Conservation (phyloP, 768 basidiomycete species). For the Amanita thiersii region DNA sequence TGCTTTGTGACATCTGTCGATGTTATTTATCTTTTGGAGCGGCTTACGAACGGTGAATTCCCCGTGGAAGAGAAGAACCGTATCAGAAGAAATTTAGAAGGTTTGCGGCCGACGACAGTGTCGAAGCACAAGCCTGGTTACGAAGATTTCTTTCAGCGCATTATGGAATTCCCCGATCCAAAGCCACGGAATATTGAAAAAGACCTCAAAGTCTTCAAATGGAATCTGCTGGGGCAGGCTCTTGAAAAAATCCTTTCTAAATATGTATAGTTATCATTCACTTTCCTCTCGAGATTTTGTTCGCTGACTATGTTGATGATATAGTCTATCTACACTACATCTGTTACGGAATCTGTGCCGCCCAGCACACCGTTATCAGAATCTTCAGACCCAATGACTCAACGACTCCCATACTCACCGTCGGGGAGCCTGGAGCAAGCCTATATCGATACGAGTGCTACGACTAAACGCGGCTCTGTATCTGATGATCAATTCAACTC, state of each 20-base stretch:
- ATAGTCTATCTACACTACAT: constrained; percentile 7
- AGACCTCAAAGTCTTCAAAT: constrained; percentile 85
- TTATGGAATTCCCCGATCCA: constrained; percentile 94
- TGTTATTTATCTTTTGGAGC: constrained; percentile 87
- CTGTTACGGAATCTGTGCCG: constrained; percentile 1
- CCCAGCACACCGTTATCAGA: constrained; percentile 4
- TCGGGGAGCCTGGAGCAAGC: constrained; percentile 5
- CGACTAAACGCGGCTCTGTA: neutral
- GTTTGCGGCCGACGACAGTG: constrained; percentile 83
- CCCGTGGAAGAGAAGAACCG: constrained; percentile 96
- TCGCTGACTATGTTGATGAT: neutral
- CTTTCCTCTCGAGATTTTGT: constrained; percentile 1
- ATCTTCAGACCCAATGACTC: constrained; percentile 1
- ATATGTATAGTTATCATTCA: constrained; percentile 51
- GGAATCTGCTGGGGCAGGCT: constrained; percentile 62
- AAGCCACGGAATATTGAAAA: constrained; percentile 97
- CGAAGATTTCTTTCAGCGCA: constrained; percentile 86
- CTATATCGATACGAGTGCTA: constrained; percentile 1
- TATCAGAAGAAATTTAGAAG: constrained; percentile 90
- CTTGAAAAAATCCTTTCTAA: constrained; percentile 75
- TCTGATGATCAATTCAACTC: neutral
- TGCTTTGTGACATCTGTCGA: constrained; percentile 95
- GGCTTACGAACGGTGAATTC: constrained; percentile 66
- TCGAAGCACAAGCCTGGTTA: constrained; percentile 77
- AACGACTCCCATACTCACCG: constrained; percentile 4